Base-by-base conservation (phyloP, 495 filamentous ascomycete genomes). In the Trichocladium uniseriatum region DNA sequence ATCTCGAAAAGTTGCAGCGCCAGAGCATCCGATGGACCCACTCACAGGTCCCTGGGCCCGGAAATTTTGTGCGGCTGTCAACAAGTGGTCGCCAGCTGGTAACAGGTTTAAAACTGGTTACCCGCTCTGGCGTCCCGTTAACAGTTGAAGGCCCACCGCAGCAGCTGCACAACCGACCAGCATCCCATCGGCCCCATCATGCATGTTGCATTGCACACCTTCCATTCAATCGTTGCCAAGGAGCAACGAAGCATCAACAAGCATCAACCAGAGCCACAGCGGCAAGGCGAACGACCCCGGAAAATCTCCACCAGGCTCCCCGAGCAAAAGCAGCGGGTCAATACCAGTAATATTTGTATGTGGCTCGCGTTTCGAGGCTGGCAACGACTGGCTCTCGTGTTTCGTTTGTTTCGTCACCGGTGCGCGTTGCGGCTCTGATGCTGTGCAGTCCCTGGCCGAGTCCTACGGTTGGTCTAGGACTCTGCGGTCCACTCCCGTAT, bases 401-500 rank as follows among this genome's bases (percentile, higher is more conserved):
- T 20, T 6, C 27, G 6, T 40, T 39, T 48, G 32, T 22, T 38
- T 29, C 16, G 6, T 28, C 31, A 18, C 15, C 19, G 24, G 24
- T 27, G 24, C 24, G 8, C 3, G 42, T 37, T 49, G 51, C 51
- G 51, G 51, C 51, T 53, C 51, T 53, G 7, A 32, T 36, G 40
- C 24, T 9, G 43, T 38, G 44, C 46, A 34, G 15, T 5, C 11
- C 37, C 4, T 6, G 10, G 8, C 20, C 22, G 22, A 55, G 53
- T 55, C 53, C 53, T 54, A 49, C n/a, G 11, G n/a, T n/a, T 24
- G 34, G 37, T 11, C 34, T 48, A 55, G 53, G 53, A 55, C 53
- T 55, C 51, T 21, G 43, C 29, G 14, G 16, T 6, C 43, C 36
- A 35, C 28, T 35, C 14, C 21, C 8, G 20, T n/a, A 21, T 27